Base-by-base conservation (phyloP, 192 early-diverging fungal species). In the Coemansia sp. region DNA sequence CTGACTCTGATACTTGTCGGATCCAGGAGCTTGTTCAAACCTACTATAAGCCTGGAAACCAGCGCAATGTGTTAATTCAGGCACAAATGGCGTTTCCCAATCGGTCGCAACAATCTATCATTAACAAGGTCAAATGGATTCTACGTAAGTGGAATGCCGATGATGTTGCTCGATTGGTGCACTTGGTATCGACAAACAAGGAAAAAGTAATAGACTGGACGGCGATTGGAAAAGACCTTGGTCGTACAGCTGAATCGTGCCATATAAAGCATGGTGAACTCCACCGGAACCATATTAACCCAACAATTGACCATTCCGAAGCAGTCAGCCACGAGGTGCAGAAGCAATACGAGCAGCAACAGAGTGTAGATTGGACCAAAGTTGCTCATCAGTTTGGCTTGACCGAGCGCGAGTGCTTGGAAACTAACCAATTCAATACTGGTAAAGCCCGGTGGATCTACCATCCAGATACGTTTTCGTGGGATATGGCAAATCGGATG, bases 381-480 rank as follows among this genome's bases (percentile, higher is more conserved):
- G 24, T 63, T 11, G 38, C 45, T 45, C 12, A 38, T 23, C 41
- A 47, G 2, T 24, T 55, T 10, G 53, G 41, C 0, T 32, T 62
- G 4, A 35, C 12, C 10, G 29, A 41, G 19, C 61, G 5, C n/a
- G 35, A 53, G 35, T 70, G 68, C 4, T 27, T 69, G 52, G 67
- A 69, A 24, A 25, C 10, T 43, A 57, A 41, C n/a, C 35, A 23
- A 27, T 57, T 35, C 7, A 39, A 38, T 32, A 21, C 0, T 1
- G 67, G 60, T 2, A 69, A 69, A 14, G 17, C 39, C 14, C 51
- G 22, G 3, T 69, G 67, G 67, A n/a, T 25, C 0, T 69, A 69
- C 7, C 32, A 62, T 17, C 60, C 41, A 17, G 60, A 69, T 8
- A 56, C 54, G 7, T 57, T 62, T 43, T 69, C 67, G 17, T 35